These are phyloP conservation scores for Hygrocybe coccinea DNA, from an alignment of 768 basidiomycete species.

Conservation along the genomic window DNA sequence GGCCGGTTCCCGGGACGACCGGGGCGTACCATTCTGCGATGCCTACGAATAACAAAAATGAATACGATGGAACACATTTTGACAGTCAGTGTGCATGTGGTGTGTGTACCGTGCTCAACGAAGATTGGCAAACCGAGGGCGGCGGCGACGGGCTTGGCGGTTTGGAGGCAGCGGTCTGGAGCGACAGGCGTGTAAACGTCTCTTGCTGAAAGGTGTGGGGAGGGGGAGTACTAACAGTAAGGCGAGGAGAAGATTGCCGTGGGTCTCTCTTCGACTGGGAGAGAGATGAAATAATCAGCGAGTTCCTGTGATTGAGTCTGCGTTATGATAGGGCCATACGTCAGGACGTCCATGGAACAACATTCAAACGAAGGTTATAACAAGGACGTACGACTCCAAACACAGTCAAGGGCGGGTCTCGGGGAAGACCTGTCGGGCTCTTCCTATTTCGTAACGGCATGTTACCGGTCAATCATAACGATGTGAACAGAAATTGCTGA, in stretches of 20 bases:
- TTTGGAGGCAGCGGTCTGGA: slow-evolving; percentile 87
- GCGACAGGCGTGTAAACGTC: background rate
- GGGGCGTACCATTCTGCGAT: slow-evolving; percentile 79
- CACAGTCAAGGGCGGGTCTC: slow-evolving; percentile 70
- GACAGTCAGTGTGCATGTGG: background rate
- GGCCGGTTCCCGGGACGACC: slow-evolving; percentile 56
- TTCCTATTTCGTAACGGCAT: too few species aligned
- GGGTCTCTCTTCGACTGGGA: slow-evolving; percentile 63
- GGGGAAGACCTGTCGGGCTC: slow-evolving; percentile 59
- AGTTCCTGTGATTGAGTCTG: slow-evolving; percentile 73
- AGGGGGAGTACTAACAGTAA: slow-evolving; percentile 51
- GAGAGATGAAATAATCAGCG: slow-evolving; percentile 54
- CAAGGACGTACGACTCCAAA: slow-evolving; percentile 53
- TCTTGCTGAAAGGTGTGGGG: background rate
- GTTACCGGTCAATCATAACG: background rate
- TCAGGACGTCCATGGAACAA: background rate
- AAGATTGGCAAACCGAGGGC: slow-evolving; percentile 65
- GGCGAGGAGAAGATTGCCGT: slow-evolving; percentile 82
- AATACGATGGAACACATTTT: background rate
- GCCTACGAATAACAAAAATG: slow-evolving; percentile 34
- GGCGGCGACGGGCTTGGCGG: slow-evolving; percentile 57
- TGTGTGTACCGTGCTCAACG: slow-evolving; percentile 65
- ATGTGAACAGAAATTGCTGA: slow-evolving; percentile 27
- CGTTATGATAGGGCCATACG: too few species aligned
- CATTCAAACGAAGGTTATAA: background rate